Evolutionary conservation across 176 grass and related monocot species (phyloP).

Genomic region (Dendrocalamus sinicus): DNA sequence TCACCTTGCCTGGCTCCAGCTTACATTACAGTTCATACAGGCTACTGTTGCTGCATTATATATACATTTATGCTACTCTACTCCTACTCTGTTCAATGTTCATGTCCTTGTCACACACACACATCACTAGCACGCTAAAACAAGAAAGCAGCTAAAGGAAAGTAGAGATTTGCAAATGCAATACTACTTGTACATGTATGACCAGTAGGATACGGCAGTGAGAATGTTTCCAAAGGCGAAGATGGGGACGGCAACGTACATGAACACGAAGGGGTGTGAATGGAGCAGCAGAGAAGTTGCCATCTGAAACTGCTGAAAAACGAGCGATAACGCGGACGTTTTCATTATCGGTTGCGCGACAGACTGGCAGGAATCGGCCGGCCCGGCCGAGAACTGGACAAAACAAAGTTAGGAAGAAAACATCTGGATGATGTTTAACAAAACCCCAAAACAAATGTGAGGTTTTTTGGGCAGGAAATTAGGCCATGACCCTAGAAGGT

Average conservation of each 20-base stretch:
- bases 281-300: conserved; percentile 13
- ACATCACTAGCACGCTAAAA: conserved; percentile 10
- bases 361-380: conserved; percentile 46
- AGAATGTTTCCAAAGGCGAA: conserved; percentile 3
- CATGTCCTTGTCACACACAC: neutral
- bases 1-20: conserved; percentile 59
- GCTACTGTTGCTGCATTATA: conserved; percentile 1
- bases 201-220: conserved; percentile 26
- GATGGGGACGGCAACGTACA: conserved; percentile 37
- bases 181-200: neutral
- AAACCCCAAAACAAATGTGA: neutral
- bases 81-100: neutral
- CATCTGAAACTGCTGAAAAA: conserved; percentile 38
- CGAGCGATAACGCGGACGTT: neutral
- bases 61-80: neutral
- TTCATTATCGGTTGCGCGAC: conserved; percentile 24
- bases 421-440: too few species aligned
- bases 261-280: neutral
- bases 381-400: conserved; percentile 34
- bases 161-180: neutral
- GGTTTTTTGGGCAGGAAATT: neutral
- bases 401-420: neutral
- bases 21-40: conserved; percentile 14
- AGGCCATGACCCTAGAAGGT: conserved; percentile 2
- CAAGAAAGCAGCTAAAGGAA: neutral